Evolutionary conservation across 2,329 filamentous ascomycete species (phyloP).

Genomic region (Beauveria pseudobassiana): DNA sequence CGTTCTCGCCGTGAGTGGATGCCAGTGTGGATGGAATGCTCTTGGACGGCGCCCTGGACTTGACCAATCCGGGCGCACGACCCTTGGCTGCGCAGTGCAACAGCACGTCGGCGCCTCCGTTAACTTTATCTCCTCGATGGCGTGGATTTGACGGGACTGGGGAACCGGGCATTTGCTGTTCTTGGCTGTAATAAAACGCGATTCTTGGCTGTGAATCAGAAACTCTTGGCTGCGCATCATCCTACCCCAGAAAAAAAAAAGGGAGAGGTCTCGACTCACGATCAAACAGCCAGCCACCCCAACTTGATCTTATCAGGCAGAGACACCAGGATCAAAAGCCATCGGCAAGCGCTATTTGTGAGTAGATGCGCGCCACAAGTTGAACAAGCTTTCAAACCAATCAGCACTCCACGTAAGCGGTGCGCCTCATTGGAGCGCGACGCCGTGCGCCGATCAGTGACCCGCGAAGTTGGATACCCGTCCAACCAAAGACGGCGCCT

Average conservation of each 20-base stretch:
- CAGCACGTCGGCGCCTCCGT: slow-evolving; percentile 1
- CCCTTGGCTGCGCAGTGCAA: not conserved
- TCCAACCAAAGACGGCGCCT: not conserved
- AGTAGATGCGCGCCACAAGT: too few relatives aligned
- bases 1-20: slow-evolving; percentile 7
- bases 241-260: not conserved
- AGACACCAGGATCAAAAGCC: not conserved
- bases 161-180: not conserved
- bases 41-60: not conserved
- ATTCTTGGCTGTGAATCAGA: not conserved
- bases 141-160: not conserved
- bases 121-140: not conserved
- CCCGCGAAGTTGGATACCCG: not conserved
- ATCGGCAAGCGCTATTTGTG: not conserved
- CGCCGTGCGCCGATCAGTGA: not conserved
- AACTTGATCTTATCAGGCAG: not conserved
- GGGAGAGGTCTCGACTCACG: not conserved
- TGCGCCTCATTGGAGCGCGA: not conserved
- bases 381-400: not conserved
- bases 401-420: not conserved
- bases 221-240: not conserved
- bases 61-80: not conserved
- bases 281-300: not conserved
- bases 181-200: not conserved
- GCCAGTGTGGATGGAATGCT: not conserved